These are phyloP conservation scores for Pestalotiopsis sp. DNA, from an alignment of 2,329 filamentous ascomycete species.

Conservation along the genomic window DNA sequence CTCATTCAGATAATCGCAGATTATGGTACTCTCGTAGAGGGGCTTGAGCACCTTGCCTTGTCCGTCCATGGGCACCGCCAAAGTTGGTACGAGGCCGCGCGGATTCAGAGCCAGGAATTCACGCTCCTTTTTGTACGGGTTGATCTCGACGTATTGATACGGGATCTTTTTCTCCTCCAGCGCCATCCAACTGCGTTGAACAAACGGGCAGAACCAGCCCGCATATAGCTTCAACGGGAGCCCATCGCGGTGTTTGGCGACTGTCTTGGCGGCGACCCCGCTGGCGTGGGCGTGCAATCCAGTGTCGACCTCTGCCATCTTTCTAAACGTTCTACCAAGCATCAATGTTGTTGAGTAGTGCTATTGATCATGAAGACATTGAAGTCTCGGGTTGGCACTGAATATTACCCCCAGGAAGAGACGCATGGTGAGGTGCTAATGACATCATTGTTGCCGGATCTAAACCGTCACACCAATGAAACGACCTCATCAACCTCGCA, in stretches of 20 bases:
- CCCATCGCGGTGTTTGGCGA: conserved; percentile 45
- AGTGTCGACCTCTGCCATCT: conserved; percentile 52
- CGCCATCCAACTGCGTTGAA: conserved; percentile 74
- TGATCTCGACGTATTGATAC: conserved; percentile 78
- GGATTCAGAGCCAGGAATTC: conserved; percentile 74
- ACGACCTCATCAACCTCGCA: background rate
- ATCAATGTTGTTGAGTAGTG: background rate
- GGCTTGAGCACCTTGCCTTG: conserved; percentile 48
- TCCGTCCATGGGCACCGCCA: conserved; percentile 48
- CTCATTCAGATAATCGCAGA: conserved; percentile 79
- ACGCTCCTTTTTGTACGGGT: conserved; percentile 74
- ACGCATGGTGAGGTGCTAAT: background rate
- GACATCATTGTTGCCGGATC: background rate
- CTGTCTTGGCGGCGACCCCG: conserved; percentile 51
- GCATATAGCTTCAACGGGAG: conserved; percentile 68
- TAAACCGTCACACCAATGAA: background rate
- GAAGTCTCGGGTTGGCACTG: background rate
- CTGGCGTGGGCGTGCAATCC: conserved; percentile 48
- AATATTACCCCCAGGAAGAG: background rate
- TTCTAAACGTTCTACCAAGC: background rate
- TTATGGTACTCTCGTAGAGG: conserved; percentile 72
- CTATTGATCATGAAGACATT: background rate
- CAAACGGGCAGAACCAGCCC: conserved; percentile 74
- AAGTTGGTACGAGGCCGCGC: conserved; percentile 73
- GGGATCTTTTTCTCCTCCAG: conserved; percentile 73